Evolutionary conservation across 345 rosid species (phyloP).

Genomic region (Lagerstroemia speciosa): DNA sequence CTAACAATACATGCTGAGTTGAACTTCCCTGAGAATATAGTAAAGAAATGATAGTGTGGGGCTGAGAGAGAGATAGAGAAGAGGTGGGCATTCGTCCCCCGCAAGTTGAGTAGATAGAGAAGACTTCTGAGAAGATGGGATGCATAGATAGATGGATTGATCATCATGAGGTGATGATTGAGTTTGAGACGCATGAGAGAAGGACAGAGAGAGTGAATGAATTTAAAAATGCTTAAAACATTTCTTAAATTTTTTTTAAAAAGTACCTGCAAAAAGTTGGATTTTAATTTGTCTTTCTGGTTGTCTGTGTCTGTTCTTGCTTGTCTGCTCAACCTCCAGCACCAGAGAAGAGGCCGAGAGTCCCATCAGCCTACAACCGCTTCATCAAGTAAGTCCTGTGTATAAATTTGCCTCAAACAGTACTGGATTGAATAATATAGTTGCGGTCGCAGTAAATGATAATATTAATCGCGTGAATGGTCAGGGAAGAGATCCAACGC

Average conservation of each 20-base stretch:
- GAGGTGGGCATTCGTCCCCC: slow-evolving; percentile 21
- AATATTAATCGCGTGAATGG: not conserved
- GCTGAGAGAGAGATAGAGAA: not conserved
- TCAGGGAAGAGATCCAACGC: slow-evolving; percentile 99
- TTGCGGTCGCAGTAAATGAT: too few relatives aligned
- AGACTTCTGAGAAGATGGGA: not conserved
- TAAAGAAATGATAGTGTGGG: not conserved
- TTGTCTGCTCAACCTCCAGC: slow-evolving; percentile 59
- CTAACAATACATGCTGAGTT: too few relatives aligned
- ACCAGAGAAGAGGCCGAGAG: slow-evolving; percentile 99
- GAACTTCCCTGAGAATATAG: too few relatives aligned
- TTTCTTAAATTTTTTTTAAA: not conserved
- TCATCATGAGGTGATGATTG: slow-evolving; percentile 59
- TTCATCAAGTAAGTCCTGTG: slow-evolving; percentile 75
- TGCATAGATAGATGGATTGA: not conserved
- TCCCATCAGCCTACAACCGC: slow-evolving; percentile 99
- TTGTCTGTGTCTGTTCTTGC: slow-evolving; percentile 13
- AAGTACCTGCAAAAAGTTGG: slow-evolving; percentile 6
- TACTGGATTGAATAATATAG: not conserved
- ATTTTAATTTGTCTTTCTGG: slow-evolving; percentile 31
- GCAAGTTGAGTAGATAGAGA: slow-evolving; percentile 30
- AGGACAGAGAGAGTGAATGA: slow-evolving; percentile 28
- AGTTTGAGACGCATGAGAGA: slow-evolving; percentile 4
- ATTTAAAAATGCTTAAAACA: not conserved
- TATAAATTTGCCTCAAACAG: not conserved